phyloP scores from a whole-genome alignment of 495 filamentous ascomycete genomes.

The Penicillium canariense region DNA sequence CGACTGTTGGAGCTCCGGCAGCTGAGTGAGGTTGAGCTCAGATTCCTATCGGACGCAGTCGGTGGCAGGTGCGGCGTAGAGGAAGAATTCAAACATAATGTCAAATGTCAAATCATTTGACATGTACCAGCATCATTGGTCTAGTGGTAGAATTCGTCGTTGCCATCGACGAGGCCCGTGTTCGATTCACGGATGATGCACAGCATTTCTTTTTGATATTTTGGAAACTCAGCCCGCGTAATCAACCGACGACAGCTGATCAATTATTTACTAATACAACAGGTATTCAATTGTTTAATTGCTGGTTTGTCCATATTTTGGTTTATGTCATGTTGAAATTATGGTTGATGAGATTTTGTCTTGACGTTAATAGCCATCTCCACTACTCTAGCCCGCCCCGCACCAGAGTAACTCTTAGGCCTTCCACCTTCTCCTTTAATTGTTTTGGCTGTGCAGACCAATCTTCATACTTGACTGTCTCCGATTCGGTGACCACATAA shows the following conservation, averaged over 20 bases:
- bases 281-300: too few relatives aligned
- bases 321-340: background rate
- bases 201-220: constrained; percentile 23
- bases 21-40: constrained; percentile 23
- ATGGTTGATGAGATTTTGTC: background rate
- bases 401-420: constrained; percentile 20
- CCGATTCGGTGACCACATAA: constrained; percentile 34
- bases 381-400: background rate
- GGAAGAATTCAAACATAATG: background rate
- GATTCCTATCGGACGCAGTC: constrained; percentile 5
- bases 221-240: constrained; percentile 4
- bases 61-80: background rate
- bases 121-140: constrained; percentile 49
- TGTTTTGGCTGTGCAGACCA: constrained; percentile 42
- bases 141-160: constrained; percentile 61
- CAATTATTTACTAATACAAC: background rate
- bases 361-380: too few relatives aligned
- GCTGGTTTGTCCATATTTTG: background rate
- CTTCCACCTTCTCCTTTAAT: constrained; percentile 38
- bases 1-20: constrained; percentile 27
- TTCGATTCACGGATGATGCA: constrained; percentile 60
- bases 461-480: constrained; percentile 37
- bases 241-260: background rate
- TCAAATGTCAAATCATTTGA: fast-evolving
- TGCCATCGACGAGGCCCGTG: constrained; percentile 59